Conservation (phyloP, 169 alveolate genomes). For the Plasmodium sp. region DNA sequence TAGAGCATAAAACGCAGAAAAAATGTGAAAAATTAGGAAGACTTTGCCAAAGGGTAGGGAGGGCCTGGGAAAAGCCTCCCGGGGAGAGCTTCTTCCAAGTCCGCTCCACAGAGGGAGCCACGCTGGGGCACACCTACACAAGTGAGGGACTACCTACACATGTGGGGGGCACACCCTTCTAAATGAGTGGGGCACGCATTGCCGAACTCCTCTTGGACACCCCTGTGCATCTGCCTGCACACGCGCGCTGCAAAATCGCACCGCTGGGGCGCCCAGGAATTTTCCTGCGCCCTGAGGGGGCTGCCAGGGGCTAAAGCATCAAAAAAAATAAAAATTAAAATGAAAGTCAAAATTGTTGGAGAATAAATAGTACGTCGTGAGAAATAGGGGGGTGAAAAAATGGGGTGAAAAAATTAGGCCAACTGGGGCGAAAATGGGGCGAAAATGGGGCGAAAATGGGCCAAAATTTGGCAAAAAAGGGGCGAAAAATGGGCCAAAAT, state of each 20-base stretch:
- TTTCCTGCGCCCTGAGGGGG: neutral
- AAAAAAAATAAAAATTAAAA: neutral
- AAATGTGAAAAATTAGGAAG: neutral
- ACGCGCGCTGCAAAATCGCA: neutral
- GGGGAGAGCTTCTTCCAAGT: neutral
- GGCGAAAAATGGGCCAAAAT: neutral
- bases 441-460: neutral
- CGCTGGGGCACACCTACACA: neutral
- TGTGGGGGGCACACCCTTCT: neutral
- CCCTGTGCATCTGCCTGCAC: neutral
- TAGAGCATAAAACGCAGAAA: neutral
- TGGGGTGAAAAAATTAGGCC: neutral
- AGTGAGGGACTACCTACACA: neutral
- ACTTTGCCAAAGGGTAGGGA: neutral
- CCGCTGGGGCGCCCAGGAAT: neutral
- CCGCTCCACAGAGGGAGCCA: neutral
- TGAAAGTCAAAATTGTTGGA: neutral
- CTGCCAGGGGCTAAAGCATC: neutral
- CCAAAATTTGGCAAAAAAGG: neutral
- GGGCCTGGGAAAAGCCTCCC: neutral
- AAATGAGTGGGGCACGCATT: neutral
- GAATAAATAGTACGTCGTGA: neutral
- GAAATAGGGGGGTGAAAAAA: neutral
- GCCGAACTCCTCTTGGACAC: neutral
- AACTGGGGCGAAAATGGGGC: neutral